A percentile compares a stretch with the other conserved stretches of the same genome.
These are phyloP conservation scores for Solanum okadae DNA, from an alignment of 257 asterid genomes.

Conservation along the genomic window DNA sequence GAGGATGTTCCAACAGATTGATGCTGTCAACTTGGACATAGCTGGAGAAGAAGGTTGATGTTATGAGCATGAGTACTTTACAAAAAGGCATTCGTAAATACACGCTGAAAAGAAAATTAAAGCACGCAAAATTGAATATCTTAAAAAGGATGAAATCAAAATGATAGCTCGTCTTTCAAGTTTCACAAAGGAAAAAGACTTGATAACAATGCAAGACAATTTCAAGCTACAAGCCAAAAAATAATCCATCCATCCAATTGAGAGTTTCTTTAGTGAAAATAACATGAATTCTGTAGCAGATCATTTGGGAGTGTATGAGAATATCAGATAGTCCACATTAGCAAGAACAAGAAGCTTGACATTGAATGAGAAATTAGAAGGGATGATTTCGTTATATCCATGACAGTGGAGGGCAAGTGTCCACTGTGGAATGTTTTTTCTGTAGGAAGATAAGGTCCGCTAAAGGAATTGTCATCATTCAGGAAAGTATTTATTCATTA, in stretches of 20 bases:
- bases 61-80: neutral
- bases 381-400: neutral
- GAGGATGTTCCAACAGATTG: constrained; percentile 90
- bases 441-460: neutral
- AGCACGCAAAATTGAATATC: neutral
- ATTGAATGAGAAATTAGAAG: neutral
- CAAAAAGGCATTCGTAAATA: neutral
- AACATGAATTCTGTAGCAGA: neutral
- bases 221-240: neutral
- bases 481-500: neutral
- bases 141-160: neutral
- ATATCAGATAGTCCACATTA: neutral
- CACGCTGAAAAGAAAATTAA: neutral
- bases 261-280: neutral
- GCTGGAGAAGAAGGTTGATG: constrained; percentile 40
- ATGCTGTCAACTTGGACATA: constrained; percentile 55
- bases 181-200: neutral
- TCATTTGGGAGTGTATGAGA: neutral
- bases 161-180: neutral
- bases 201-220: neutral
- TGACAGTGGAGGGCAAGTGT: neutral
- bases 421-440: neutral
- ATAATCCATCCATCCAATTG: neutral
- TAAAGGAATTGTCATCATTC: neutral
- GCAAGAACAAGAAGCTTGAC: neutral